Evolutionary conservation across 441 rosid species (phyloP), one percentile per base, ranked within the genome.

Genomic region (Kokia cookei): DNA sequence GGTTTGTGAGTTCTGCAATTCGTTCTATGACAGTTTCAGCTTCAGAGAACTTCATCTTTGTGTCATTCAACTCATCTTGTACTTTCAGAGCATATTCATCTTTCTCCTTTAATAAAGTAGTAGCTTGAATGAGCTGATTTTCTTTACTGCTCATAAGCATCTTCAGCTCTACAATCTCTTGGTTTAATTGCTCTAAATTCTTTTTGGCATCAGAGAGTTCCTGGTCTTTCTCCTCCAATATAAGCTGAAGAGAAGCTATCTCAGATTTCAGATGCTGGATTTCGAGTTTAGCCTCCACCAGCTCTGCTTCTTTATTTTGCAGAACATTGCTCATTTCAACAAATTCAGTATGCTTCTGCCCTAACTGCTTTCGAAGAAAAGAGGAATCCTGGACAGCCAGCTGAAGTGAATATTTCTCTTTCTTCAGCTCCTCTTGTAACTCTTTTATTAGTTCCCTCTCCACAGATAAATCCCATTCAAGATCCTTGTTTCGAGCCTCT

Each of bases 271-370:
- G 84, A 81, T 85, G 87, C 85, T 85, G 92, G 75, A 94, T 90
- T 82, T 94, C 95, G 63, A 94, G 85, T 81, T 82, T 92, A 54
- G 94, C 98, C 74, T 94, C 94, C 78, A 85, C 97, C 79, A 94
- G 75, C 54, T 90, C 88, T 11, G 84, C 78, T 78, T 91, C 97
- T 76, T 90, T 91, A 73, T 40, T 81, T 57, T 77, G 84, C 69
- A 94, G 91, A 81, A 85, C 80, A 72, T 76, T 57, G 68, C 73
- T 86, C 74, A 90, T 82, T 37, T 86, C 85, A 75, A 37, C 82
- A 77, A 91, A 91, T 71, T 84, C 91, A 5, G 79, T 63, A 73
- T 82, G 84, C 79, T 77, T 92, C 71, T 50, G 72, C 78, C 73
- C 77, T 24, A 92, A 86, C 85, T 91, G 82, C 72, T 79, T 72